A percentile compares a stretch with the other conserved stretches of the same genome.
Conservation (phyloP, 495 filamentous ascomycete genomes). For the Penicillium waksmanii region DNA sequence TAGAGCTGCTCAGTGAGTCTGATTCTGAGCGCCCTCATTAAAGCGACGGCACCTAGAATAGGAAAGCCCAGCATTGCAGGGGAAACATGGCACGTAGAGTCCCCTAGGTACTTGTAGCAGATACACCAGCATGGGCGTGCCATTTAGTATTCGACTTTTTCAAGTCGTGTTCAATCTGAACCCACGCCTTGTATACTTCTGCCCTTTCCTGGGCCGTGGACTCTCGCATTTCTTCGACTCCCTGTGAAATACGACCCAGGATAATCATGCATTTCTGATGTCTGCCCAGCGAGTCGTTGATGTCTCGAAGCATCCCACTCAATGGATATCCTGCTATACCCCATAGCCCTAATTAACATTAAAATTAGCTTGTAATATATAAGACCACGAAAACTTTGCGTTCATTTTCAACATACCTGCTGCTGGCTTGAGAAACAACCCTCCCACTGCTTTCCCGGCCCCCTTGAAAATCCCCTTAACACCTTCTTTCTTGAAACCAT, state of each 20-base stretch:
- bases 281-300: slow-evolving; percentile 53
- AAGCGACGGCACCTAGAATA: too few relatives aligned
- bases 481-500: slow-evolving; percentile 71
- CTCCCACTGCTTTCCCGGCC: slow-evolving; percentile 74
- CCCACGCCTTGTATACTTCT: slow-evolving; percentile 26
- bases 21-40: too few relatives aligned
- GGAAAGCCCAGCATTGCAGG: too few relatives aligned
- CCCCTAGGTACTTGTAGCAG: too few relatives aligned
- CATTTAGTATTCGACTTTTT: neutral
- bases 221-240: slow-evolving; percentile 27
- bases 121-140: neutral
- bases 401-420: slow-evolving; percentile 53
- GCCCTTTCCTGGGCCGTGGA: slow-evolving; percentile 22
- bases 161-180: slow-evolving; percentile 16
- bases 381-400: neutral
- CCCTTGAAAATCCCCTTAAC: slow-evolving; percentile 73
- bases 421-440: slow-evolving; percentile 68
- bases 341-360: slow-evolving; percentile 55
- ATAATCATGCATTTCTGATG: slow-evolving; percentile 20
- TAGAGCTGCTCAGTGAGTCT: too few relatives aligned
- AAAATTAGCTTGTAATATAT: slow-evolving; percentile 23
- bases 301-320: slow-evolving; percentile 72
- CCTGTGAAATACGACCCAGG: slow-evolving; percentile 27
- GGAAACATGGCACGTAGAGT: too few relatives aligned
- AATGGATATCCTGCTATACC: slow-evolving; percentile 71